These are phyloP conservation scores for Leccinum pseudoinsigne DNA, from an alignment of 1,284 basidiomycete genomes.

Conservation along the genomic window DNA sequence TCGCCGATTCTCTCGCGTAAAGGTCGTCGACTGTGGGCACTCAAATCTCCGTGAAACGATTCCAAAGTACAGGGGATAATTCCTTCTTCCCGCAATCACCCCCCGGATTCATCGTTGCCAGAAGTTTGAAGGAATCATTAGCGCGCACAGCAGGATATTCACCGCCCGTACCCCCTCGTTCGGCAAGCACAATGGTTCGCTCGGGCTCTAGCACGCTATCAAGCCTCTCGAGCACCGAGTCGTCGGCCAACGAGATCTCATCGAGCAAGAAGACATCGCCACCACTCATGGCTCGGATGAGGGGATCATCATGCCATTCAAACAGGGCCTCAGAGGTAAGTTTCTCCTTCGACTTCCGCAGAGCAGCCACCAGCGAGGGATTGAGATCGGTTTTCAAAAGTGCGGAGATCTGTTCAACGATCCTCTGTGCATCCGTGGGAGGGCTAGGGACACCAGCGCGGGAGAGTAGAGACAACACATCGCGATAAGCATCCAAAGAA, in stretches of 20 bases:
- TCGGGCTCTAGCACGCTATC: slow-evolving; percentile 96
- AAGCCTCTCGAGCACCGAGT: slow-evolving; percentile 95
- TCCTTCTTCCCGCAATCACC: slow-evolving; percentile 99
- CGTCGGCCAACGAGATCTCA: slow-evolving; percentile 97
- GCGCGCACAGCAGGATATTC: slow-evolving; percentile 73
- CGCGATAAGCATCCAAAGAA: slow-evolving; percentile 47
- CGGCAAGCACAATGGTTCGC: slow-evolving; percentile 90
- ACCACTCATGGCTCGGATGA: slow-evolving; percentile 87
- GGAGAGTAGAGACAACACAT: slow-evolving; percentile 44
- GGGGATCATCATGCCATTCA: slow-evolving; percentile 96
- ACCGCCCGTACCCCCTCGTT: slow-evolving; percentile 80
- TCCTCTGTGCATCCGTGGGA: slow-evolving; percentile 35
- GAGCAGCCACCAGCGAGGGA: slow-evolving; percentile 28
- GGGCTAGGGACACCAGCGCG: slow-evolving; percentile 38
- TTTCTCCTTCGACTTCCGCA: slow-evolving; percentile 45
- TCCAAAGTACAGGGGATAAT: slow-evolving; percentile 93
- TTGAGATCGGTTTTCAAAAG: slow-evolving; percentile 32
- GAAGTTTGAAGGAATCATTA: slow-evolving; percentile 75
- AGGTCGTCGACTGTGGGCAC: slow-evolving; percentile 86
- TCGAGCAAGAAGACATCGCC: slow-evolving; percentile 93
- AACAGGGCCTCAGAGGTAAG: slow-evolving; percentile 76
- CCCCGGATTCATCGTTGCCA: slow-evolving; percentile 99
- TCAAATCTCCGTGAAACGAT: slow-evolving; percentile 99
- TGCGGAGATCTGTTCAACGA: slow-evolving; percentile 42
- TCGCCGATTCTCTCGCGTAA: slow-evolving; percentile 61